Conservation (phyloP, 805 yeast species). For the Dipodascopsis tothii region DNA sequence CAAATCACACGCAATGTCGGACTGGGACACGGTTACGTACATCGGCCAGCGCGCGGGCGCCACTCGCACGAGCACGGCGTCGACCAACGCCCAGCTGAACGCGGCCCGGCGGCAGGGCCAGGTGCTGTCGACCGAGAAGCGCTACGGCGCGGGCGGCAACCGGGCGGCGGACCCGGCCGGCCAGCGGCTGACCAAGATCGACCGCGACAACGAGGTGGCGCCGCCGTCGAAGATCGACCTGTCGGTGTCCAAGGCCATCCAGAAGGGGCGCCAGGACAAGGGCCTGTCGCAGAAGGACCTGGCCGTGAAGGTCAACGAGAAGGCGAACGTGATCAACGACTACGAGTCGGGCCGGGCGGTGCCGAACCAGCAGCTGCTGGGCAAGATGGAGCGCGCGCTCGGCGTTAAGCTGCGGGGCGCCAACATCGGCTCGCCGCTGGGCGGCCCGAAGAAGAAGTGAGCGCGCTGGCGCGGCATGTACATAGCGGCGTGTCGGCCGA, state of each 20-base stretch:
- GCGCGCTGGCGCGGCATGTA: not conserved
- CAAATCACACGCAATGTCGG: slow-evolving; percentile 34
- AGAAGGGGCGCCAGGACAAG: slow-evolving; percentile 79
- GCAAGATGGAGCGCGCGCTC: slow-evolving; percentile 84
- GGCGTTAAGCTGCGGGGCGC: slow-evolving; percentile 96
- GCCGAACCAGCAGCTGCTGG: slow-evolving; percentile 91
- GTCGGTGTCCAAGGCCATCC: slow-evolving; percentile 79
- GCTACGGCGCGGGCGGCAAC: slow-evolving; percentile 58
- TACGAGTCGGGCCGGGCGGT: slow-evolving; percentile 95
- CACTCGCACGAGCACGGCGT: slow-evolving; percentile 73
- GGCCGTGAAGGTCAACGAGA: slow-evolving; percentile 91
- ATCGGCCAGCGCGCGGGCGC: slow-evolving; percentile 85
- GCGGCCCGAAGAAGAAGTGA: slow-evolving; percentile 38
- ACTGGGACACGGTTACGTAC: slow-evolving; percentile 87
- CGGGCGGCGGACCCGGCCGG: slow-evolving; percentile 78
- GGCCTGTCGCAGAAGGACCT: slow-evolving; percentile 89
- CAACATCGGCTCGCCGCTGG: slow-evolving; percentile 82
- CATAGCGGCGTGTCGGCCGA: no score
- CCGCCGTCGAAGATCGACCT: slow-evolving; percentile 82
- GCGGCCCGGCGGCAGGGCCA: slow-evolving; percentile 91
- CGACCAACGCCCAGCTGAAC: slow-evolving; percentile 68
- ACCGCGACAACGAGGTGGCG: slow-evolving; percentile 86
- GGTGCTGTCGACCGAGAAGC: slow-evolving; percentile 87
- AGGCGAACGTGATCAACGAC: slow-evolving; percentile 90
- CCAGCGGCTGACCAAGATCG: slow-evolving; percentile 87